These are phyloP conservation scores for Schizothecium vesticola DNA, from an alignment of 495 filamentous ascomycete genomes.

Conservation along the genomic window DNA sequence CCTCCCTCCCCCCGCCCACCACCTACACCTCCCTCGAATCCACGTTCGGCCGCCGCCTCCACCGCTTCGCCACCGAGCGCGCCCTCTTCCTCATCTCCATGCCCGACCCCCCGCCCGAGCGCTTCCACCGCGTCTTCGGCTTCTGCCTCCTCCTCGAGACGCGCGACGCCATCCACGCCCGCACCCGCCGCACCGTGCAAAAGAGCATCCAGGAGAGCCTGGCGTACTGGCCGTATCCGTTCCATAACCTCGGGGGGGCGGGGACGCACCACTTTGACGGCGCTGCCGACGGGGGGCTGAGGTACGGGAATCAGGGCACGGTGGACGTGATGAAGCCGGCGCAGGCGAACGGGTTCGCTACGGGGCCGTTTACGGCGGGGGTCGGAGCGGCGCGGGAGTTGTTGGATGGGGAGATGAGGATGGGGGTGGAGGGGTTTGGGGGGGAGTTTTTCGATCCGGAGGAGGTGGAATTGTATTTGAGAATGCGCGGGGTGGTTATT, in stretches of 20 bases:
- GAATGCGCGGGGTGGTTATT: slow-evolving; percentile 52
- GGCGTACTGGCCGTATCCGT: slow-evolving; percentile 56
- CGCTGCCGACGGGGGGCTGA: slow-evolving; percentile 15
- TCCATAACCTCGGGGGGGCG: slow-evolving; percentile 61
- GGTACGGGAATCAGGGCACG: slow-evolving; percentile 30
- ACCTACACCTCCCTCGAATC: slow-evolving; percentile 57
- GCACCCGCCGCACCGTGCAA: slow-evolving; percentile 40
- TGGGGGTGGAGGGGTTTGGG: slow-evolving; percentile 45
- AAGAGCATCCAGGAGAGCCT: slow-evolving; percentile 44
- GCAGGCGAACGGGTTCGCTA: slow-evolving; percentile 33
- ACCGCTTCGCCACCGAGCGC: slow-evolving; percentile 60
- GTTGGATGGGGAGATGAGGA: slow-evolving; percentile 38
- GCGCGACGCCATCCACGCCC: slow-evolving; percentile 41
- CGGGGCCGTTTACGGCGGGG: slow-evolving; percentile 34
- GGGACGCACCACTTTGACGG: slow-evolving; percentile 59
- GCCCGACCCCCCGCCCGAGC: slow-evolving; percentile 44
- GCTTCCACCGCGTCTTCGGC: slow-evolving; percentile 56
- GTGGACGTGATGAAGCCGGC: slow-evolving; percentile 29
- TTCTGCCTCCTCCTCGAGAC: slow-evolving; percentile 57
- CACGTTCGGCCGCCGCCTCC: slow-evolving; percentile 65
- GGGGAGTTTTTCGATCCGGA: slow-evolving; percentile 70
- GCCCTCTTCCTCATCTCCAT: slow-evolving; percentile 56
- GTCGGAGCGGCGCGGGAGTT: slow-evolving; percentile 20
- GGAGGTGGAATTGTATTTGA: slow-evolving; percentile 67
- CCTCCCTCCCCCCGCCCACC: slow-evolving; percentile 32